Evolutionary conservation across 768 basidiomycete genomes (phyloP), one percentile per base, ranked within the genome.

Genomic region (Naganishia onofrii): DNA sequence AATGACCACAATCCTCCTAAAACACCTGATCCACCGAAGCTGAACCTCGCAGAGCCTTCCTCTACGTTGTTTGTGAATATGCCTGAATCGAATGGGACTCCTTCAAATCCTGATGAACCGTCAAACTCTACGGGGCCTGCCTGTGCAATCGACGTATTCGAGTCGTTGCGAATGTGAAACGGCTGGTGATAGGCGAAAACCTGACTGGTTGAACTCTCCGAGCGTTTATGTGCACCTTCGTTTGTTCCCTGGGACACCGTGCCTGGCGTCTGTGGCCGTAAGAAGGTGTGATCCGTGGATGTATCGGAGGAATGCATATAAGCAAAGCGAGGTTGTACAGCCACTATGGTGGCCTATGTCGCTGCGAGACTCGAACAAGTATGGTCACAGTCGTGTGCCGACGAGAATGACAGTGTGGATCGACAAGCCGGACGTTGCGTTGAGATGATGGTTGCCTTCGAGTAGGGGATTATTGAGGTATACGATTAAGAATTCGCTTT

Each of bases 111-210:
- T 28, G 38, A 42, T 42, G 36, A 34, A 44, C 36, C 42, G 23
- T 23, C 38, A 19, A 44, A 21, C 6, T 46, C 60, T 28, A 44
- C n/a, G n/a, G 15, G 60, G 3, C 38, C 60, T 29, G 38, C 26
- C 28, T 34, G n/a, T 19, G 60, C 29, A 29, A 63, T 26, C 13
- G 60, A 63, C 3, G 60, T 42, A n/a, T 38, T 63, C 21, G 60
- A 63, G 26, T 63, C 60, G 60, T 63, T 63, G 23, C 60, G 60
- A 26, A 42, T 44, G 42, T 63, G 60, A 26, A 63, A 63, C 9
- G 60, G 60, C n/a, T 63, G n/a, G 12, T 5, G 12, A 26, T 42
- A 63, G 2, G 19, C 60, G 38, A 63, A 63, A 26, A 23, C 38
- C 26, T 63, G 60, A 42, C 60, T 63, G 13, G 23, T 28, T 17